Percentiles rank a stretch among this genome's conserved stretches.
Evolutionary conservation across 2,329 filamentous ascomycete species (phyloP).

Genomic region (Aspergillus candidus): DNA sequence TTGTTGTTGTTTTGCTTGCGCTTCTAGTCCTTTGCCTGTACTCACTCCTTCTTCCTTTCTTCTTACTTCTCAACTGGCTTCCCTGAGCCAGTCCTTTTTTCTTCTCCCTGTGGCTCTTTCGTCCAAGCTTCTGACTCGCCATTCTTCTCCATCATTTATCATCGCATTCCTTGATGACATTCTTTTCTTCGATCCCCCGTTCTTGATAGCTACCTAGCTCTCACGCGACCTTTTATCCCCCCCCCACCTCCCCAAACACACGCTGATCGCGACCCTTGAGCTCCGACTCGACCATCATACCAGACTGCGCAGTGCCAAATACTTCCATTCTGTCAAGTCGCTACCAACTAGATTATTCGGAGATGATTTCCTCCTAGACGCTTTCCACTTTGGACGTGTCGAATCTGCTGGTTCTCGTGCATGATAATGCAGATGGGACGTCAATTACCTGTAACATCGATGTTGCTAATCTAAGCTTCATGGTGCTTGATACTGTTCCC

Average conservation of each 20-base stretch:
- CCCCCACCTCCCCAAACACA: too few species aligned
- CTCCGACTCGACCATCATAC: too few species aligned
- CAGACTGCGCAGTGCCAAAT: too few species aligned
- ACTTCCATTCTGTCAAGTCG: too few species aligned
- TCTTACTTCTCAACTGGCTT: not conserved
- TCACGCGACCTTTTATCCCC: not conserved
- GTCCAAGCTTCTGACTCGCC: not conserved
- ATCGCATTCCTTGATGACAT: slow-evolving; percentile 10
- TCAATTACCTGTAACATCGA: slow-evolving; percentile 26
- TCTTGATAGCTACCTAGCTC: not conserved
- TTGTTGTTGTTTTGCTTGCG: slow-evolving; percentile 12
- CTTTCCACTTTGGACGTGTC: slow-evolving; percentile 13
- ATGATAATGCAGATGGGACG: slow-evolving; percentile 29
- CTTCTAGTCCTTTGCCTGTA: slow-evolving; percentile 10
- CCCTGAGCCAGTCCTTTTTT: not conserved
- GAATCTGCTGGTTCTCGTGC: slow-evolving; percentile 15
- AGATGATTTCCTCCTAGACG: not conserved
- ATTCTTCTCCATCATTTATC: not conserved
- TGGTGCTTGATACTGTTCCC: slow-evolving; percentile 27
- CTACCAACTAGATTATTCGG: too few species aligned
- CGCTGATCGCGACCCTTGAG: too few species aligned
- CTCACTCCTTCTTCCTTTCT: slow-evolving; percentile 9
- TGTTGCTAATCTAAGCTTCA: slow-evolving; percentile 28
- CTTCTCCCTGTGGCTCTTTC: not conserved
- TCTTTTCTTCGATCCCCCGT: slow-evolving; percentile 11